Conservation (phyloP, 148 eudicot genomes). For the Dysphania ambrosioides region DNA sequence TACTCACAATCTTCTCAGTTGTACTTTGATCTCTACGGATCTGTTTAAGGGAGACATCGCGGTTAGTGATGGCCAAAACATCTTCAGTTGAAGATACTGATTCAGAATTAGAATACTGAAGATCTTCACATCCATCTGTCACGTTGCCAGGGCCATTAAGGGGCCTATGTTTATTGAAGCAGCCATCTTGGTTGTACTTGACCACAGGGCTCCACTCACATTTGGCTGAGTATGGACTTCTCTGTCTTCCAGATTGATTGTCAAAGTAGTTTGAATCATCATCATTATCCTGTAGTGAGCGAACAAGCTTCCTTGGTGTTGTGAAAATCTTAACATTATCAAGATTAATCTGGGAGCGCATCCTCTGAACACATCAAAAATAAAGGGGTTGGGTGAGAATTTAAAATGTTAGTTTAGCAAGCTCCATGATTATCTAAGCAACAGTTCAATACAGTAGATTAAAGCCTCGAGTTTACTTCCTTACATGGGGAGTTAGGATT, state of each 20-base stretch:
- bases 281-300: constrained; percentile 65
- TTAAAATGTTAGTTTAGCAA: too few species aligned
- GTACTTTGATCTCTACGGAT: constrained; percentile 26
- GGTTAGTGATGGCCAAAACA: constrained; percentile 19
- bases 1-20: constrained; percentile 22
- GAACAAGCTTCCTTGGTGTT: constrained; percentile 78
- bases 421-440: background rate
- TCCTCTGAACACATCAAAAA: constrained; percentile 43
- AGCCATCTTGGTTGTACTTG: constrained; percentile 33
- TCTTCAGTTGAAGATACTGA: constrained; percentile 75
- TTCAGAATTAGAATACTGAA: constrained; percentile 49
- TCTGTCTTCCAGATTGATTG: constrained; percentile 34
- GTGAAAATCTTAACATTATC: constrained; percentile 57
- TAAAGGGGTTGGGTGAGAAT: background rate
- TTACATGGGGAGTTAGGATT: background rate
- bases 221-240: constrained; percentile 47
- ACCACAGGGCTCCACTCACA: constrained; percentile 43
- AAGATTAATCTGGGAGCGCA: constrained; percentile 45
- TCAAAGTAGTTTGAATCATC: constrained; percentile 35
- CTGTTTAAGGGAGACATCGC: constrained; percentile 21
- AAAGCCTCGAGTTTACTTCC: background rate
- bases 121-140: constrained; percentile 25
- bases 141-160: constrained; percentile 23
- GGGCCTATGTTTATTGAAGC: constrained; percentile 18
- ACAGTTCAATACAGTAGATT: background rate